Conservation (phyloP, 2,329 filamentous ascomycete genomes). For the Aspergillus ibericus region DNA sequence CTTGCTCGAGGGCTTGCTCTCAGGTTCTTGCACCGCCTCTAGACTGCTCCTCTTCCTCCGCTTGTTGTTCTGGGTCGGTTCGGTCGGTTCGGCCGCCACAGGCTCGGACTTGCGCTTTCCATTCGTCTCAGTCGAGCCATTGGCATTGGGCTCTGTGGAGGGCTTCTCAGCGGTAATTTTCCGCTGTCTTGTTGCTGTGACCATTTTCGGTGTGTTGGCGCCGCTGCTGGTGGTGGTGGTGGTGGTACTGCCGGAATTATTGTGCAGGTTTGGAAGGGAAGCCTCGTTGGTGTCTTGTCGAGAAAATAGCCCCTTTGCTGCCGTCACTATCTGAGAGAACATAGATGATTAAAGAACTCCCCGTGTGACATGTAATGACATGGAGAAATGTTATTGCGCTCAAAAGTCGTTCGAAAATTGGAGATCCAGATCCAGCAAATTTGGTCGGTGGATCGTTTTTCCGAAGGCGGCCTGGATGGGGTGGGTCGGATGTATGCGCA, state of each 20-base stretch:
- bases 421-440: neutral
- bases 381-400: conserved; percentile 22
- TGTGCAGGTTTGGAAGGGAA: conserved; percentile 8
- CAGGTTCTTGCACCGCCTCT: conserved; percentile 19
- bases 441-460: conserved; percentile 11
- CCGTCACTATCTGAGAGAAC: conserved; percentile 44
- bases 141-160: conserved; percentile 15
- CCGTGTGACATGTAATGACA: conserved; percentile 1
- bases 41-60: conserved; percentile 34
- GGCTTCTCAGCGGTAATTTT: conserved; percentile 21
- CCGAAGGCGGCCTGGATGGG: conserved; percentile 14
- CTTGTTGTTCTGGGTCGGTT: conserved; percentile 31
- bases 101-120: conserved; percentile 37
- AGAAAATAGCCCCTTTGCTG: conserved; percentile 44
- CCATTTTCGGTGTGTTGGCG: conserved; percentile 33
- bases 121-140: conserved; percentile 18
- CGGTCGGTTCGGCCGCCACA: conserved; percentile 20
- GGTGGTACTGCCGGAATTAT: conserved; percentile 6
- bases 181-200: conserved; percentile 33
- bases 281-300: conserved; percentile 30
- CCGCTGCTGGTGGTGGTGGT: conserved; percentile 8
- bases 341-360: conserved; percentile 30
- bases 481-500: neutral
- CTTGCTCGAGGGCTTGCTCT: conserved; percentile 14
- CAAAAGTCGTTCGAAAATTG: conserved; percentile 5